Percentiles rank a stretch among this genome's conserved stretches.
Evolutionary conservation across 2,329 filamentous ascomycete genomes (phyloP).

Genomic region (Aspergillus luchuensis): DNA sequence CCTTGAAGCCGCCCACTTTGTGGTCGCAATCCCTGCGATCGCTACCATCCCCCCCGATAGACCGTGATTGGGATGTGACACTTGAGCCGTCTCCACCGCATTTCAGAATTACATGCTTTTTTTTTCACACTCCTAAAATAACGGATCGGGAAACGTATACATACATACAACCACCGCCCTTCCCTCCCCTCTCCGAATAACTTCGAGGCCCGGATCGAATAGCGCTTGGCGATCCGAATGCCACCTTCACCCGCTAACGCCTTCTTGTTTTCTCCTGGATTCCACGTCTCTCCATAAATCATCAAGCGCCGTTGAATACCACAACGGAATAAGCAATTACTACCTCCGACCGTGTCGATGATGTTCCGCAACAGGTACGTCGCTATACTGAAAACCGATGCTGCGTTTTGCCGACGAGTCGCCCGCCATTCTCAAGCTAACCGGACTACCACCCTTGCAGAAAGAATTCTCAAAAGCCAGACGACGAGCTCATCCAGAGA

Average conservation of each 20-base stretch:
- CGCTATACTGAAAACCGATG: conserved; percentile 2
- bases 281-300: neutral
- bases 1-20: neutral
- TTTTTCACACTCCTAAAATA: neutral
- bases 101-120: neutral
- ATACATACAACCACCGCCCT: neutral
- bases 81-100: neutral
- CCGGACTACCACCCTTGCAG: conserved; percentile 44
- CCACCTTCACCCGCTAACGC: conserved; percentile 6
- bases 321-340: neutral
- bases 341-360: conserved; percentile 10
- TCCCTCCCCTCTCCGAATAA: neutral
- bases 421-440: conserved; percentile 16
- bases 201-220: neutral
- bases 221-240: conserved; percentile 15
- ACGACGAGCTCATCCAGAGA: conserved; percentile 77
- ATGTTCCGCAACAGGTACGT: conserved; percentile 55
- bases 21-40: conserved; percentile 2
- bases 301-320: neutral
- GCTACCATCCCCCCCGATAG: neutral
- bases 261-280: neutral
- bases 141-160: neutral
- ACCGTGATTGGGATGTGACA: conserved; percentile 4
- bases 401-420: conserved; percentile 1
- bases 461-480: conserved; percentile 80